Base-by-base conservation (phyloP, 139 green algal species). In the Gonium pectorale region DNA sequence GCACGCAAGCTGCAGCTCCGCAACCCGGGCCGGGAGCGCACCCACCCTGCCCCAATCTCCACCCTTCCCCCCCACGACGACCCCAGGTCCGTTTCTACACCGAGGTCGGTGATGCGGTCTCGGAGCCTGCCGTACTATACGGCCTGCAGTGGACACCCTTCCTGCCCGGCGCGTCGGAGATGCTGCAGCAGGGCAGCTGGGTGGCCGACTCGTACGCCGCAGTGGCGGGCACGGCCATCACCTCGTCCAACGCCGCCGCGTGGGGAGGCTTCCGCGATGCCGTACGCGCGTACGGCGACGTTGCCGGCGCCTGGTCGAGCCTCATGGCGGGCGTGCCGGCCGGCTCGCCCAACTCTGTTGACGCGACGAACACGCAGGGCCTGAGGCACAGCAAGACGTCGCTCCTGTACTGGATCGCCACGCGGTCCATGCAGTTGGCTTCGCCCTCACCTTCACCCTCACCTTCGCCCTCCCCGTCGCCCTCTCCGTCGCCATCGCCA, bases 381-480 rank as follows among this genome's bases (percentile, higher is more conserved):
- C 46, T 64, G 21, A 29, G 49, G 21, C 46, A 66, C 70, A 79
- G 70, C 49, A 79, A 79, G 70, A 79, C 70, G 44, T 64, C 70
- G 1, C 33, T 79, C 11, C 33, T 79, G 51, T 79, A 79, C n/a
- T 79, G 70, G 70, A 79, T 79, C 7, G 62, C 68, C 29, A 38
- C 68, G 9, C 68, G 9, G 0, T 41, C 26, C 54, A 33, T 8
- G 17, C n/a, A n/a, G n/a, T n/a, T n/a, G 41, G 38, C 67, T 3
- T 9, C 38, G 38, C 40, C 67, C 35, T 38, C 67, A 74, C 40
- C 38, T 6, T 9, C 37, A 21, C 67, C 37, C 26, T 1, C 15
- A 5, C 29, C 69, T 2, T 59, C 69, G 6, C 69, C 69, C 3
- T 26, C 43, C 0, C 46, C 69, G 26, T 15, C 70, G 7, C 46